Evolutionary conservation across 495 filamentous ascomycete genomes (phyloP).

Genomic region (Terfezia boudieri): DNA sequence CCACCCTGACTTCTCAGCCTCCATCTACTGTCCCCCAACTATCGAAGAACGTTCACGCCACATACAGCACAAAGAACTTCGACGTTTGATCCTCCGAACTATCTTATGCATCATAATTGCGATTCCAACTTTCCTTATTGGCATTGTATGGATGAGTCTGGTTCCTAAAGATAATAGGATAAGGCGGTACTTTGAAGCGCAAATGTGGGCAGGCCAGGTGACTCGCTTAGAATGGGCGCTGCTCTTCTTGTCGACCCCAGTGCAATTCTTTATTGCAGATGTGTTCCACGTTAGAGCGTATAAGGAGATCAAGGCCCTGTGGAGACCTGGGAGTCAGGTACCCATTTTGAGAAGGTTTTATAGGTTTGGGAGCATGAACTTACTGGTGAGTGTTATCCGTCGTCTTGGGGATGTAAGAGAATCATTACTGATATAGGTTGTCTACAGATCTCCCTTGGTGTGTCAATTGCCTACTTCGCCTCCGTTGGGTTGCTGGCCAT

Average conservation of each 20-base stretch:
- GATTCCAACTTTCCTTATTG: conserved; percentile 75
- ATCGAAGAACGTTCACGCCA: conserved; percentile 62
- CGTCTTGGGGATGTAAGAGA: background rate
- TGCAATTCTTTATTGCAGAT: conserved; percentile 76
- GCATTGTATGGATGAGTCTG: conserved; percentile 77
- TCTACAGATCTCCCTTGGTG: conserved; percentile 50
- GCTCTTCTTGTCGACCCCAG: conserved; percentile 67
- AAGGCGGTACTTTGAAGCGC: conserved; percentile 41
- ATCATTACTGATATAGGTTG: background rate
- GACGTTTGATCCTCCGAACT: conserved; percentile 39
- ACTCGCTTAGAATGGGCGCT: conserved; percentile 61
- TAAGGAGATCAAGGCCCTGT: conserved; percentile 59
- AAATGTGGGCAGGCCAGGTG: conserved; percentile 49
- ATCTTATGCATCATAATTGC: conserved; percentile 47
- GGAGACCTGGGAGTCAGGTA: conserved; percentile 55
- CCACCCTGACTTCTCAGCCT: conserved; percentile 40
- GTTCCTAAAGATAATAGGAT: conserved; percentile 33
- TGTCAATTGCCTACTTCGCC: conserved; percentile 67
- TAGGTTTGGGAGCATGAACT: conserved; percentile 91
- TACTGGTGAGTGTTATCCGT: conserved; percentile 25
- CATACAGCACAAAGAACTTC: conserved; percentile 42
- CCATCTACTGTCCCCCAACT: conserved; percentile 57
- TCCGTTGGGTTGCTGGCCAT: conserved; percentile 60
- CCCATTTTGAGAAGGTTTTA: conserved; percentile 62
- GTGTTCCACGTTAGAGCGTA: conserved; percentile 59